Evolutionary conservation across 805 yeast species (phyloP).

Genomic region (Ogataea salicorniae): DNA sequence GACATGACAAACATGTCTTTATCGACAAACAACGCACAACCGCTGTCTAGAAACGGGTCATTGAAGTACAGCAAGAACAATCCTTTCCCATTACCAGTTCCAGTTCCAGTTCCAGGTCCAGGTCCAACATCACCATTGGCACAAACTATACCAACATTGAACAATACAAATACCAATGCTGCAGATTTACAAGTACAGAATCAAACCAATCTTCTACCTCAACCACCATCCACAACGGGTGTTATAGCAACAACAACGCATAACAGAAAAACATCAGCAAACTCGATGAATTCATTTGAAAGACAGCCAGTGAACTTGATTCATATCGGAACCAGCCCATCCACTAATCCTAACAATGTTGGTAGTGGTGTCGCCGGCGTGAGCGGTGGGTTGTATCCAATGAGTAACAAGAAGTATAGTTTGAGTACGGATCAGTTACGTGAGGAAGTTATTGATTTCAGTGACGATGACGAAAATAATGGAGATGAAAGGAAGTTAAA

Average conservation of each 20-base stretch:
- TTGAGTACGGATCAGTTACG: conserved; percentile 19
- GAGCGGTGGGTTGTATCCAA: not conserved
- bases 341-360: not conserved
- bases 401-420: conserved; percentile 8
- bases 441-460: conserved; percentile 22
- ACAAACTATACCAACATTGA: conserved; percentile 4
- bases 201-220: no score
- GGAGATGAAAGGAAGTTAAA: no score
- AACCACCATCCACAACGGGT: not conserved
- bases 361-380: not conserved
- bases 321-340: no score
- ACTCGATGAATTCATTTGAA: no score
- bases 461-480: conserved; percentile 14
- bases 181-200: not conserved
- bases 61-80: conserved; percentile 13
- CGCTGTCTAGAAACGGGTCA: conserved; percentile 4
- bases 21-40: not conserved
- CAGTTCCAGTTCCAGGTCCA: not conserved
- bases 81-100: conserved; percentile 13
- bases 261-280: no score
- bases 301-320: no score
- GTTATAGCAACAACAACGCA: not conserved
- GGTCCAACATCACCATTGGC: not conserved
- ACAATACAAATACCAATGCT: conserved; percentile 1
- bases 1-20: no score